Conservation (phyloP, 306 rosid genomes). For the Nissolia schottii region DNA sequence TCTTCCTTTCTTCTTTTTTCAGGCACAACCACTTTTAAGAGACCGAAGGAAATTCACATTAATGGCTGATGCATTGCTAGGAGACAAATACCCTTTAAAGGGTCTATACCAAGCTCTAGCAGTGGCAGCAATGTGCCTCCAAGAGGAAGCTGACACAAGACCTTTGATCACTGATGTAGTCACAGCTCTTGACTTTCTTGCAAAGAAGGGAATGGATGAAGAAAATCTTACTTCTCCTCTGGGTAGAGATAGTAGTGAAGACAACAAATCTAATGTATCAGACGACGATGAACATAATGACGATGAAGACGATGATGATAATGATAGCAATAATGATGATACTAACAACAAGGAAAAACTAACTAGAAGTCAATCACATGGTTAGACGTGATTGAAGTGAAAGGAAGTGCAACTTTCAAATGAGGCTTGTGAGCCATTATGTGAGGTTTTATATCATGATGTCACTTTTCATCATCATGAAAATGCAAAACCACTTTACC, state of each 20-base stretch:
- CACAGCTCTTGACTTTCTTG: slow-evolving; percentile 63
- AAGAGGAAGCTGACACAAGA: slow-evolving; percentile 69
- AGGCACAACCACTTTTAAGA: slow-evolving; percentile 82
- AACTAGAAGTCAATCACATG: no score
- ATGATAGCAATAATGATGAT: not conserved
- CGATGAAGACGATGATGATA: not conserved
- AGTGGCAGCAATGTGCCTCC: slow-evolving; percentile 90
- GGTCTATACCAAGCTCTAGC: slow-evolving; percentile 88
- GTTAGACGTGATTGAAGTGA: no score
- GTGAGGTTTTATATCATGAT: not conserved
- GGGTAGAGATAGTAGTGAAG: slow-evolving; percentile 1
- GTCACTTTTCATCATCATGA: not conserved
- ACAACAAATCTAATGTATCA: not conserved
- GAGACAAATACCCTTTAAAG: slow-evolving; percentile 52
- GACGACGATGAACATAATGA: slow-evolving; percentile 3
- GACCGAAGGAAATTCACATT: slow-evolving; percentile 59
- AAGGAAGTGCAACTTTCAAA: not conserved
- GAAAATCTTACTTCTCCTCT: not conserved
- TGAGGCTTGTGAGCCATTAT: not conserved
- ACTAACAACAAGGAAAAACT: not conserved
- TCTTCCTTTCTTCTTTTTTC: slow-evolving; percentile 5
- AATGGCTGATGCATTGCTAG: slow-evolving; percentile 72
- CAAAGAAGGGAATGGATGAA: slow-evolving; percentile 12
- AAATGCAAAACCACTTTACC: not conserved
- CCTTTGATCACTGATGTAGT: slow-evolving; percentile 86